These are phyloP conservation scores for Myxozyma monticola DNA, from an alignment of 805 yeast genomes.

Conservation along the genomic window DNA sequence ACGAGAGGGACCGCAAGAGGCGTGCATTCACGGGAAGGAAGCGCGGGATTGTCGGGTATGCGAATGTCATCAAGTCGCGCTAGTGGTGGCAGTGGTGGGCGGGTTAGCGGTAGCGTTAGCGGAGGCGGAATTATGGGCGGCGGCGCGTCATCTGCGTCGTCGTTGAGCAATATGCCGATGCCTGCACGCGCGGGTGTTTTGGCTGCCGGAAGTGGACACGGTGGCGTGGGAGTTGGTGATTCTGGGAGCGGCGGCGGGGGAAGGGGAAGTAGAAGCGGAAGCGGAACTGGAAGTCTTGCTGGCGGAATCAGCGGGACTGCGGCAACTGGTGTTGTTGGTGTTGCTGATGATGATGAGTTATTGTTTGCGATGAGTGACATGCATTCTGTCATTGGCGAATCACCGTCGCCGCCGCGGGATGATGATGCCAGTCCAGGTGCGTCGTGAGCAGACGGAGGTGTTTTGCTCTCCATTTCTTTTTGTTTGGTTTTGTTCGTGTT, in stretches of 20 bases:
- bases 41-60: too few relatives aligned
- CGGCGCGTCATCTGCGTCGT: neutral
- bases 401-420: too few relatives aligned
- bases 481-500: too few relatives aligned
- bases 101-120: neutral
- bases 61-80: neutral
- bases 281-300: conserved; percentile 2
- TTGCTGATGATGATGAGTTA: conserved; percentile 40
- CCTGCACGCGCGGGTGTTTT: neutral
- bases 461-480: too few relatives aligned
- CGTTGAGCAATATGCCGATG: neutral
- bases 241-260: conserved; percentile 2
- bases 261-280: conserved; percentile 4
- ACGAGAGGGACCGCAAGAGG: too few relatives aligned
- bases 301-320: too few relatives aligned
- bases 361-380: conserved; percentile 44
- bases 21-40: too few relatives aligned
- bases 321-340: conserved; percentile 3
- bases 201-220: conserved; percentile 3
- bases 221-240: conserved; percentile 3
- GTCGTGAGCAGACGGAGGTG: too few relatives aligned
- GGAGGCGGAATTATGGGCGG: neutral
- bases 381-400: conserved; percentile 28
- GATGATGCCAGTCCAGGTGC: too few relatives aligned
- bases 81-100: neutral